Base-by-base conservation (phyloP, 768 basidiomycete species). In the Leccinum barrowsii region DNA sequence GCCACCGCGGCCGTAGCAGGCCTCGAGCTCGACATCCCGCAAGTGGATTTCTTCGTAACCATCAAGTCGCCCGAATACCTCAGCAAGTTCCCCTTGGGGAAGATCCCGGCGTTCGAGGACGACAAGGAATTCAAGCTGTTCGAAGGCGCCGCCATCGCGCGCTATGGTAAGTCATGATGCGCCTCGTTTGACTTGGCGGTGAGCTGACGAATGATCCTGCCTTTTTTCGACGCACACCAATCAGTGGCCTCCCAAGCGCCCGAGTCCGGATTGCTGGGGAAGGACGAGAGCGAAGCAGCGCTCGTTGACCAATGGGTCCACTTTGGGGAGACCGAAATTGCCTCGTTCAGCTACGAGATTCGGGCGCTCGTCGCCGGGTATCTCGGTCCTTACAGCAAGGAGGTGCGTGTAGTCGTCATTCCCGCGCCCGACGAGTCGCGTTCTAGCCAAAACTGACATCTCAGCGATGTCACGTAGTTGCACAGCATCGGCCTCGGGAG, bases 291-390 rank as follows among this genome's bases (percentile, higher is more conserved):
- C 5, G 71, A 71, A 47, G 56, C 67, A 22, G 69, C 67, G 2
- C 67, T 71, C 26, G 60, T 73, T 1, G 71, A 71, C 49, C 71
- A 71, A 37, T 71, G 70, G 70, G 58, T 71, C 17, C 70, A 71
- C 30, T 71, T 71, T 49, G 65, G 59, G 8, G 70, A 72, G 49
- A 57, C 54, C 11, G 70, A 71, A 49, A 69, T 73, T 30, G n/a
- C 59, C 44, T 7, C 1, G 53, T 57, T 60, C 59, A 73, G 60
- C 54, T 61, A 70, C 26, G 59, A 65, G 51, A 56, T 57, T 30
- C 53, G 37, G 19, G 71, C 55, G n/a, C 49, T 63, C 42, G 58
- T 67, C 30, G 12, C 21, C 13, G 65, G 63, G 53, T 47, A 53
- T 37, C 59, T 67, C 17, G 69, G 69, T 21, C 60, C 63, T 1